Evolutionary conservation across 768 basidiomycete genomes (phyloP).

Genomic region (Tricholoma sp.): DNA sequence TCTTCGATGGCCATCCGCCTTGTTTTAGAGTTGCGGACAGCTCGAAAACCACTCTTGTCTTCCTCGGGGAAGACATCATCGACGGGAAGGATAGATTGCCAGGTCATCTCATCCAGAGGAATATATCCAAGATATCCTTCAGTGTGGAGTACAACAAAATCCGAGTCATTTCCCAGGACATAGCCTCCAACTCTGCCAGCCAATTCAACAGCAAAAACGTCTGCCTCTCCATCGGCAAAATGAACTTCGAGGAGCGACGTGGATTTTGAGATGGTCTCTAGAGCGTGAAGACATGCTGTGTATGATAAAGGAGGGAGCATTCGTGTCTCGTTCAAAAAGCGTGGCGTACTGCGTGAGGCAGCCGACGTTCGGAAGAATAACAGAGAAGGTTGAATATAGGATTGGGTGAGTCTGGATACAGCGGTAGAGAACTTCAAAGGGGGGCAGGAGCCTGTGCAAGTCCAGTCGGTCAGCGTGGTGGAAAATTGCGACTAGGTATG

Average conservation of each 20-base stretch:
- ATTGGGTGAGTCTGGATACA: constrained; percentile 52
- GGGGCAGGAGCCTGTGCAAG: constrained; percentile 56
- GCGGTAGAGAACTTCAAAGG: constrained; percentile 69
- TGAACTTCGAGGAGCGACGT: constrained; percentile 45
- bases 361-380: constrained; percentile 81
- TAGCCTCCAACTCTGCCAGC: constrained; percentile 71
- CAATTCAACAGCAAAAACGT: constrained; percentile 80
- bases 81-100: constrained; percentile 37
- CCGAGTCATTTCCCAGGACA: constrained; percentile 77
- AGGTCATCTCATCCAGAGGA: constrained; percentile 71
- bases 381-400: constrained; percentile 53
- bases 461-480: constrained; percentile 7
- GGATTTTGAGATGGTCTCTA: constrained; percentile 34
- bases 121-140: constrained; percentile 78
- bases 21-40: constrained; percentile 48
- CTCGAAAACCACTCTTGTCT: constrained; percentile 53
- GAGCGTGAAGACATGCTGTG: constrained; percentile 50
- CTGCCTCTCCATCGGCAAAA: constrained; percentile 79
- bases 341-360: constrained; percentile 52
- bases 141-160: constrained; percentile 73
- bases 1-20: constrained; percentile 35
- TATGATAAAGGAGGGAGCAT: constrained; percentile 70
- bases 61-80: constrained; percentile 26
- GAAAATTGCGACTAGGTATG: neutral
- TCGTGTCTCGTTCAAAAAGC: constrained; percentile 69